phyloP scores from a whole-genome alignment of 805 yeast genomes.

The Wickerhamiella australiensis region DNA sequence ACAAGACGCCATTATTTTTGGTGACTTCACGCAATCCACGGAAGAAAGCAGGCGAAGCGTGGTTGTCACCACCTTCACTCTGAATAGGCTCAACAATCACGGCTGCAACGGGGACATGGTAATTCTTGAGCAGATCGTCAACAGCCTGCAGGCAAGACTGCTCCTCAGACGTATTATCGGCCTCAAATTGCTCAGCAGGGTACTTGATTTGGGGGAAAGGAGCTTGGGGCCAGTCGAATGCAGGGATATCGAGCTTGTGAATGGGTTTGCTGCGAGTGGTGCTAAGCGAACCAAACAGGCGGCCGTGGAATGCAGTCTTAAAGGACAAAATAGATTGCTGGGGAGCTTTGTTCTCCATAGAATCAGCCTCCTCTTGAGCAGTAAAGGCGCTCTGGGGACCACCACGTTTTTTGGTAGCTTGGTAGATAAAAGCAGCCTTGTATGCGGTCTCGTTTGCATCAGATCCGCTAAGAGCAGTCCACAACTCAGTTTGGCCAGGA shows the following conservation, averaged over 20 bases:
- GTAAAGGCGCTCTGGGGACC: conserved; percentile 51
- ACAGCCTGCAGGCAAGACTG: conserved; percentile 60
- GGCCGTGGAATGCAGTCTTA: conserved; percentile 85
- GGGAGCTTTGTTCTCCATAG: conserved; percentile 74
- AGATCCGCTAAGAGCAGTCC: conserved; percentile 76
- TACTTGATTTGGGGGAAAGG: conserved; percentile 76
- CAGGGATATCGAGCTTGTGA: conserved; percentile 78
- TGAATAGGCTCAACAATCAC: conserved; percentile 83
- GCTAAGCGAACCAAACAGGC: conserved; percentile 83
- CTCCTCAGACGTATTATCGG: conserved; percentile 64
- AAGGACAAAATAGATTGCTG: conserved; percentile 76
- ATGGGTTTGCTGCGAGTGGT: conserved; percentile 89
- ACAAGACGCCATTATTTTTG: conserved; percentile 51
- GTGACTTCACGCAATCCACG: conserved; percentile 73
- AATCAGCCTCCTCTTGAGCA: conserved; percentile 53
- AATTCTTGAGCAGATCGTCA: conserved; percentile 52
- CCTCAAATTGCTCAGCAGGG: conserved; percentile 60
- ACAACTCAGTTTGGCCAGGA: conserved; percentile 57
- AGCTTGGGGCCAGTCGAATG: conserved; percentile 95
- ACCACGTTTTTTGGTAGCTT: conserved; percentile 52
- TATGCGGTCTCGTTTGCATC: conserved; percentile 83
- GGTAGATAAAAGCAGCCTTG: conserved; percentile 79
- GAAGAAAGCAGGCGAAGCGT: conserved; percentile 65
- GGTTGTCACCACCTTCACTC: conserved; percentile 88
- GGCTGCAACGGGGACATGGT: conserved; percentile 77